A percentile compares a stretch with the other conserved stretches of the same genome.
Evolutionary conservation across 2,329 filamentous ascomycete genomes (phyloP).

Genomic region (Sporothrix dimorphospora): DNA sequence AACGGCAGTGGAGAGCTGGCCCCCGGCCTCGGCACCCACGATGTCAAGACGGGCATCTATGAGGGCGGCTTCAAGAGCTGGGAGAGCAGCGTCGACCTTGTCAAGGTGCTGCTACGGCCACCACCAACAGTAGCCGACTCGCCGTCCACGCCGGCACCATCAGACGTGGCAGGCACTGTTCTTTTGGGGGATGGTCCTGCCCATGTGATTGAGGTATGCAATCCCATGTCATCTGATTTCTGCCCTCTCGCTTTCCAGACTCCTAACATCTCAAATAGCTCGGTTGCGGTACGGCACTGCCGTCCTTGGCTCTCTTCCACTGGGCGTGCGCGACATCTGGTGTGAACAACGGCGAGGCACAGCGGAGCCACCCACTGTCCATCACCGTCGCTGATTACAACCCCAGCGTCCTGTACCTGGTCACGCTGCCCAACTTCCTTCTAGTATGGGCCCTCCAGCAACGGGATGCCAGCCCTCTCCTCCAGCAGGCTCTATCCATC

Average conservation of each 20-base stretch:
- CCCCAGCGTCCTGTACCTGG: slow-evolving; percentile 72
- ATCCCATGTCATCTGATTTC: not conserved
- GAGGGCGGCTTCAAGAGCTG: slow-evolving; percentile 89
- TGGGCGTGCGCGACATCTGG: slow-evolving; percentile 46
- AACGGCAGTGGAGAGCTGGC: slow-evolving; percentile 45
- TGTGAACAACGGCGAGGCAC: not conserved
- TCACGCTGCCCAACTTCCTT: slow-evolving; percentile 78
- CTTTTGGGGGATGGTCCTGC: slow-evolving; percentile 42
- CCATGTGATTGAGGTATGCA: slow-evolving; percentile 57
- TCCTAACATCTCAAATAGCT: slow-evolving; percentile 53
- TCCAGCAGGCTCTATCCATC: slow-evolving; percentile 52
- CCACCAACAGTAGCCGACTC: slow-evolving; percentile 40
- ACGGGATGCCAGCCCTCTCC: slow-evolving; percentile 40
- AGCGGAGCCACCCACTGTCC: slow-evolving; percentile 46
- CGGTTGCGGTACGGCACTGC: slow-evolving; percentile 77
- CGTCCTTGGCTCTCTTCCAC: slow-evolving; percentile 71
- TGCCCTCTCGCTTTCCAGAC: not conserved
- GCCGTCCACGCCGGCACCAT: slow-evolving; percentile 13
- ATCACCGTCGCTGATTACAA: slow-evolving; percentile 81
- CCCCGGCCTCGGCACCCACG: slow-evolving; percentile 65
- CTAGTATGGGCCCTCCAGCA: slow-evolving; percentile 65
- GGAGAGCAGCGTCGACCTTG: slow-evolving; percentile 82
- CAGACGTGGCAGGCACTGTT: slow-evolving; percentile 22
- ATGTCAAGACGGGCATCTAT: slow-evolving; percentile 80
- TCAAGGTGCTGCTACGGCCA: slow-evolving; percentile 63